A percentile compares a stretch with the other conserved stretches of the same genome.
phyloP scores from a whole-genome alignment of 768 basidiomycete species.

The Rhodotorula sphaerocarpa region DNA sequence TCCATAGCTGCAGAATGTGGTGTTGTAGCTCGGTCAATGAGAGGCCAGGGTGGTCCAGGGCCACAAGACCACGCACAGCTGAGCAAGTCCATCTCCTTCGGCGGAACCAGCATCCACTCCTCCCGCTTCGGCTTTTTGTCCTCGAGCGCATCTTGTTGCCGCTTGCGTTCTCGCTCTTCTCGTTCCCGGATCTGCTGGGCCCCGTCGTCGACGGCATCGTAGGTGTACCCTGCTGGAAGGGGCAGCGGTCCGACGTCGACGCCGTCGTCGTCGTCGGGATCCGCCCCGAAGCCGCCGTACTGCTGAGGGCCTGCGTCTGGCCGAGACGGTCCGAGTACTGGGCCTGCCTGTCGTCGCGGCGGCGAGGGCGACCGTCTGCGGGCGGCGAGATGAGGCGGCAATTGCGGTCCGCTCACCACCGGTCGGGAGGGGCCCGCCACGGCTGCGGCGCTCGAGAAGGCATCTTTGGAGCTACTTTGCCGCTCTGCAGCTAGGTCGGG shows the following conservation, averaged over 20 bases:
- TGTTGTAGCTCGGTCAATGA: too few species aligned
- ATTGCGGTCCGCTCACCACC: background rate
- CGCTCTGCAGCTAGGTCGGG: slow-evolving; percentile 41
- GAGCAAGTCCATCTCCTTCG: slow-evolving; percentile 68
- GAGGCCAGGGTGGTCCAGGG: background rate
- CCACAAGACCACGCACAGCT: slow-evolving; percentile 55
- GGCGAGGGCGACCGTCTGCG: slow-evolving; percentile 30
- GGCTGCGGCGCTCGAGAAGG: background rate
- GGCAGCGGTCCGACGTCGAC: slow-evolving; percentile 79
- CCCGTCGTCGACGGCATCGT: slow-evolving; percentile 52
- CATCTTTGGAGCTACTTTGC: background rate
- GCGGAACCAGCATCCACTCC: slow-evolving; percentile 97
- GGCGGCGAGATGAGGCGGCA: slow-evolving; percentile 41
- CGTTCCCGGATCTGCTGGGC: slow-evolving; percentile 74
- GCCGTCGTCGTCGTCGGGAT: slow-evolving; percentile 49
- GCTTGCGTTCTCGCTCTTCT: slow-evolving; percentile 67
- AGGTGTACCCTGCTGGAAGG: slow-evolving; percentile 46
- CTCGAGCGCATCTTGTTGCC: slow-evolving; percentile 56
- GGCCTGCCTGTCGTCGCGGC: slow-evolving; percentile 47
- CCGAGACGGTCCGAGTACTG: too few species aligned
- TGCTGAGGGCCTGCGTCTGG: too few species aligned
- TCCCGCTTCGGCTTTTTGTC: slow-evolving; percentile 67
- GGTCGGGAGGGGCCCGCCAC: slow-evolving; percentile 31
- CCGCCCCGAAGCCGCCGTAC: too few species aligned
- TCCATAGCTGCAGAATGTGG: slow-evolving; percentile 75